phyloP scores from a whole-genome alignment of 768 basidiomycete species.

The Grammothele lineata region DNA sequence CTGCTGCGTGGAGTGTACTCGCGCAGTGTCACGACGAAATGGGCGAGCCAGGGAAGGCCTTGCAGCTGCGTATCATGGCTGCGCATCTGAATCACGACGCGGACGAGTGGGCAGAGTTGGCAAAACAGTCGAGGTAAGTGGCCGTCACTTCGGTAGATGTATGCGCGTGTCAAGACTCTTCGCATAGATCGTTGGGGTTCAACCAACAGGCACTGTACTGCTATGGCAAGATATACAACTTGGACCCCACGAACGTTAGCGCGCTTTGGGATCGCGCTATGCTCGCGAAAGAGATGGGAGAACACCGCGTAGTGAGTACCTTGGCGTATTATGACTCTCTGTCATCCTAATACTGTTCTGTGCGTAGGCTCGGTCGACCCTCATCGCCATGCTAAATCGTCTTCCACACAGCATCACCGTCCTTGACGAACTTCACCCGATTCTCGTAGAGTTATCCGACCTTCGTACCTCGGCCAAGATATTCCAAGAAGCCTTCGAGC shows the following conservation, averaged over 20 bases:
- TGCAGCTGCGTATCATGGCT: constrained; percentile 85
- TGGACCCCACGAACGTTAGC: constrained; percentile 78
- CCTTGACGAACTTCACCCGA: constrained; percentile 70
- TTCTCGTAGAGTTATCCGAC: constrained; percentile 73
- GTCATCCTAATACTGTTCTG: neutral
- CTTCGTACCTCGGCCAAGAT: constrained; percentile 58
- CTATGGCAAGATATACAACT: constrained; percentile 73
- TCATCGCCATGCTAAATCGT: constrained; percentile 66
- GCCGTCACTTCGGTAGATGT: too few species aligned
- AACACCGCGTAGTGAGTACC: constrained; percentile 55
- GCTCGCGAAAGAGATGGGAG: constrained; percentile 72
- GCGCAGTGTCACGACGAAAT: constrained; percentile 79
- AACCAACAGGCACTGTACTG: constrained; percentile 91
- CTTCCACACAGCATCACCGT: constrained; percentile 79
- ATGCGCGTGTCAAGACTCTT: too few species aligned
- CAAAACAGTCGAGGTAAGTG: constrained; percentile 57
- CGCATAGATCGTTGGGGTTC: too few species aligned
- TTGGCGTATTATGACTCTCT: neutral
- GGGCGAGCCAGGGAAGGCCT: constrained; percentile 60
- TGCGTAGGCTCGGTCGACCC: constrained; percentile 53
- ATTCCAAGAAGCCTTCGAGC: constrained; percentile 69
- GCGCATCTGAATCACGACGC: constrained; percentile 82
- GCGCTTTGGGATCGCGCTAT: constrained; percentile 88
- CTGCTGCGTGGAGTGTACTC: constrained; percentile 82
- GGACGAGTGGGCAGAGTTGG: constrained; percentile 86